phyloP scores from a whole-genome alignment of 345 rosid species.

The Angophora floribunda region DNA sequence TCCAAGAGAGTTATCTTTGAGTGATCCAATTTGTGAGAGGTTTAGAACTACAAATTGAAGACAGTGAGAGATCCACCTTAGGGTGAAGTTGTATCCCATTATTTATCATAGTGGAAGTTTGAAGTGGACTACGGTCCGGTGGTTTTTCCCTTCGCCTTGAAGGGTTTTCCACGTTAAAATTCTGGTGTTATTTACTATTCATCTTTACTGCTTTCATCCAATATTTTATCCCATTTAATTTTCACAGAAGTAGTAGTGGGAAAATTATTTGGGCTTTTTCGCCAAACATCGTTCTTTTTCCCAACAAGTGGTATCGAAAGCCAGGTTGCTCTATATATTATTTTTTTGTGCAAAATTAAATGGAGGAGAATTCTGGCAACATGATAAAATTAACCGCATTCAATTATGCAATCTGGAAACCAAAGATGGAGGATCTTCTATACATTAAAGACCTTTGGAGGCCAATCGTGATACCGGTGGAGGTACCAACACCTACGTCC shows the following conservation, averaged over 20 bases:
- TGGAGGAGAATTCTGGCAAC: not conserved
- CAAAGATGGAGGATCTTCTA: not conserved
- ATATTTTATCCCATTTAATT: not conserved
- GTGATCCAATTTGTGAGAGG: not conserved
- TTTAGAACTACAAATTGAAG: too few species aligned
- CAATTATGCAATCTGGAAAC: not conserved
- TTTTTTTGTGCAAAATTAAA: not conserved
- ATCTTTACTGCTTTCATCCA: not conserved
- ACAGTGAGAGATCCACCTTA: too few species aligned
- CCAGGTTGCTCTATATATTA: not conserved
- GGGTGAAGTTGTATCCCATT: too few species aligned
- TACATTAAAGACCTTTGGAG: not conserved
- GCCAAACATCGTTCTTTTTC: accelerated
- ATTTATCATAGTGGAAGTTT: not conserved
- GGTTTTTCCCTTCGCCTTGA: not conserved
- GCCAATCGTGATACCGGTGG: not conserved
- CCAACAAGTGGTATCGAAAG: not conserved
- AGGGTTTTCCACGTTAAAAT: not conserved
- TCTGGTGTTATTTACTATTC: not conserved
- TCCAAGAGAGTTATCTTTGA: not conserved
- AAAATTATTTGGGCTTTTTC: not conserved
- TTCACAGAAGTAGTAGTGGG: not conserved
- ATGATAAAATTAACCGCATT: not conserved
- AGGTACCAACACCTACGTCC: not conserved
- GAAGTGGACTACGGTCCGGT: not conserved